Percentiles rank a stretch among this genome's conserved stretches.
These are phyloP conservation scores for Diddensiella santjacobensis DNA, from an alignment of 805 yeast genomes.

Conservation along the genomic window DNA sequence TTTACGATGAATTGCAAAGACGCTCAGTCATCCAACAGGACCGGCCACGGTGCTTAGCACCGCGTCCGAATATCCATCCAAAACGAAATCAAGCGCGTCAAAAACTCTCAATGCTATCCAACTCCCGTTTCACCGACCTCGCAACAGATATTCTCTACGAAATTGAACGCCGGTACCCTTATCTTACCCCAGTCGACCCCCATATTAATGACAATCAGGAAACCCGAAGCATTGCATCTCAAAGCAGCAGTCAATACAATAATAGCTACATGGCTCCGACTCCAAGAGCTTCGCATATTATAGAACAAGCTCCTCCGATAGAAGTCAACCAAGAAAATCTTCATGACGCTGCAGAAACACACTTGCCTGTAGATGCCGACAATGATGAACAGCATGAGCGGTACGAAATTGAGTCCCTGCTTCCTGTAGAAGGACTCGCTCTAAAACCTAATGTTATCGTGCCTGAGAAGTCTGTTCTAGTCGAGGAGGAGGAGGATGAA, in stretches of 20 bases:
- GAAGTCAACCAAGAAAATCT: neutral
- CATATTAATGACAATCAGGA: neutral
- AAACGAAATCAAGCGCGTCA: slow-evolving; percentile 94
- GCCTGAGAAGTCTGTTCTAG: slow-evolving; percentile 80
- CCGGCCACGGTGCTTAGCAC: slow-evolving; percentile 51
- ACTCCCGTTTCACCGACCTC: slow-evolving; percentile 78
- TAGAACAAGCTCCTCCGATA: neutral
- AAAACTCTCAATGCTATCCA: slow-evolving; percentile 80
- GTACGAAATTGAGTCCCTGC: slow-evolving; percentile 1
- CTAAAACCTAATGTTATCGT: slow-evolving; percentile 61
- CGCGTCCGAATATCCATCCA: slow-evolving; percentile 76
- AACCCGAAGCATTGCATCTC: neutral
- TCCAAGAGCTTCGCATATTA: neutral
- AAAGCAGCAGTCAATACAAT: neutral
- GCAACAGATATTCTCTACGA: slow-evolving; percentile 87
- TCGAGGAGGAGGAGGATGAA: slow-evolving; percentile 87
- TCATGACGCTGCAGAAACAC: neutral
- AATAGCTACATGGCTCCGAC: neutral
- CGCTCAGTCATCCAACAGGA: slow-evolving; percentile 44
- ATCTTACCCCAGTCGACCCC: slow-evolving; percentile 25
- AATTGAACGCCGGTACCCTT: slow-evolving; percentile 70
- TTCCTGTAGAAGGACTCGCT: neutral
- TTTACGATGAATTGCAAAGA: slow-evolving; percentile 85
- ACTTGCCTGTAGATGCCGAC: slow-evolving; percentile 15
- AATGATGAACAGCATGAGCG: slow-evolving; percentile 18